Base-by-base conservation (phyloP, 108 stramenopile species). In the Parietichytrium sp. region DNA sequence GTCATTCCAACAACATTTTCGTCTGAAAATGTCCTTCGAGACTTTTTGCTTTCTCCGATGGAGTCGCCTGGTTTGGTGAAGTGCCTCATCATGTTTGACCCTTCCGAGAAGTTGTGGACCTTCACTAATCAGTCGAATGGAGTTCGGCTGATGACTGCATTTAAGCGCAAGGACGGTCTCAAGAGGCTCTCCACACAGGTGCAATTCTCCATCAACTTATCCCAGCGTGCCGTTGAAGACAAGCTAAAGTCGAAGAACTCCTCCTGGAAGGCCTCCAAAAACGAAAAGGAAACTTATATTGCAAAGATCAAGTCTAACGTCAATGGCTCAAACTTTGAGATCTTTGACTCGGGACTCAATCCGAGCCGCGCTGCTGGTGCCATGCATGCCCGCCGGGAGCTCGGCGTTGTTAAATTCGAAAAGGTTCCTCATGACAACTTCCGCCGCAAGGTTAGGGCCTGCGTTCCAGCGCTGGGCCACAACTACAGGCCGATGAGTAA, bases 281-380 rank as follows among this genome's bases (percentile, higher is more conserved):
- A 33, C 16, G 25, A 42, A 33, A 72, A 72, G 42, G 61, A 72
- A 33, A 72, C 61, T 23, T 72, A 45, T 25, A 72, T 72, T 27
- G 61, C 61, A 1, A 72, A 72, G 20, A 72, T 72, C 38, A 72
- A 72, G 61, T 72, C 61, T 42, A 72, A 72, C 42, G 61, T 72
- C 16, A 72, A 72, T 38, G 61, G 61, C 61, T 72, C 61, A 6
- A 45, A 33, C 42, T 72, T 72, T 27, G 61, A 72, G 61, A 42
- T 72, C 42, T 72, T 72, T 27, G 61, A 72, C 61, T 45, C 61
- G 10, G 61, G 61, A 13, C 61, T 72, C 29, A 72, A 72, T 42
- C 61, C 61, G 42, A 45, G 38, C 61, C 36, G 45, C 15, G 61
- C 61, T 23, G 20, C 45, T n/a, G 61, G 61, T 23, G 61, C 61